Evolutionary conservation across 768 basidiomycete species (phyloP), one percentile per base, ranked within the genome.

Genomic region (Kwoniella sp.): DNA sequence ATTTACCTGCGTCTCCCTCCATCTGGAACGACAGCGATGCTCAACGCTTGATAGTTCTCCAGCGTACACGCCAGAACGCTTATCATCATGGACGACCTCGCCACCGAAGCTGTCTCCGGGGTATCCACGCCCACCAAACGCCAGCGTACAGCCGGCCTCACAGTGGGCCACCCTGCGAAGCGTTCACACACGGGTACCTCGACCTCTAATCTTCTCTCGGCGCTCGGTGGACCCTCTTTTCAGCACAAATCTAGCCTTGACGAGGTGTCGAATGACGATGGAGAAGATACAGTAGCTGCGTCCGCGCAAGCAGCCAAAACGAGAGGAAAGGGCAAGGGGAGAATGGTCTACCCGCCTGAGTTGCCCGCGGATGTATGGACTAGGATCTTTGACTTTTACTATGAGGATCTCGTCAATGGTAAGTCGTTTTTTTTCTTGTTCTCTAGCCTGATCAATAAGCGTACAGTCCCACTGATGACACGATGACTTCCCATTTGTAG

Each of bases 301-400:
- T 34, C 59, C 25, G 57, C 59, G 1, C 1, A n/a, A 13, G 26
- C 22, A 0, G 34, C 3, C 41, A 45, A 48, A 65, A 65, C 31
- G 59, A 66, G 57, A 56, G 72, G 61, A 12, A 76, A 73, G 38
- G 74, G 74, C n/a, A 76, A 73, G 61, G 57, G 59, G 38, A 76
- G 64, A 53, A 60, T 61, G 48, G 56, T 48, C 12, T 62, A 68
- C 41, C n/a, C 68, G 7, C 70, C 69, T 23, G 67, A 70, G 20
- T 53, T 76, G 25, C 75, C 75, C 3, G 73, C 72, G 17, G 70
- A 73, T 31, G 65, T 76, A 2, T 76, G 75, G 75, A 57, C 51
- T 26, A 61, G 65, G 50, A 57, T 76, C 38, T 76, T 72, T 37
- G 71, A 70, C 45, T 60, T 72, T 11, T 69, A 67, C 61, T 76